Evolutionary conservation across 2,329 filamentous ascomycete genomes (phyloP), one percentile per base, ranked within the genome.

Genomic region (Neofusicoccum umdonicola): DNA sequence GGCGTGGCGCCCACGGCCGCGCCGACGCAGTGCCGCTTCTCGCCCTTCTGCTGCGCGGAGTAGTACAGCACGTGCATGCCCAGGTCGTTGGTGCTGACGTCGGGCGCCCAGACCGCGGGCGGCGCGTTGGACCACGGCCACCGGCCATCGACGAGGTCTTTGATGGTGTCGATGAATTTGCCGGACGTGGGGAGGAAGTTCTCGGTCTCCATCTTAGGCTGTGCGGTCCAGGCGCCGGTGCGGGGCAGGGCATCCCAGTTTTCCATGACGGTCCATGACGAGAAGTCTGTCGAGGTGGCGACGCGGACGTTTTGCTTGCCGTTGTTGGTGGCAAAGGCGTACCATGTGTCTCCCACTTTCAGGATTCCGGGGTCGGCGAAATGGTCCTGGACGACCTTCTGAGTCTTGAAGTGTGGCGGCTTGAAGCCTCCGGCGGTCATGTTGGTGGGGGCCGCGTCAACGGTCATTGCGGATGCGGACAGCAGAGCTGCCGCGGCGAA

Each of bases 51-150:
- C 68, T 82, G 75, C 22, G 82, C 86, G 3, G 82, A 80, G 73
- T 86, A 88, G 77, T 88, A 88, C 77, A 89, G 81, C 44, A 88
- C 81, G 71, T 85, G 88, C 34, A 75, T 79, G n/a, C 83, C 84
- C 62, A 79, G 73, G 42, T 67, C 68, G 66, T 69, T 44, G 13
- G 11, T 19, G 13, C 65, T 70, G 37, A 76, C 71, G 47, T 76
- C 73, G 1, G 76, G 76, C 5, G 75, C 76, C 76, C 76, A 78
- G 12, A 77, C 68, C 2, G 69, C 68, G 9, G 68, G 65, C 17
- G 65, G 66, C 41, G 63, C 17, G 35, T 68, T 58, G 44, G 67
- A 67, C 45, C 66, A 67, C 15, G 61, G 52, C 34, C 61, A 61
- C 12, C 50, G 47, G 47, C 50, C 47, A 8, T 44, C 39, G 13